These are phyloP conservation scores for Metschnikowia bowlesiae DNA, from an alignment of 805 yeast genomes.

Conservation along the genomic window DNA sequence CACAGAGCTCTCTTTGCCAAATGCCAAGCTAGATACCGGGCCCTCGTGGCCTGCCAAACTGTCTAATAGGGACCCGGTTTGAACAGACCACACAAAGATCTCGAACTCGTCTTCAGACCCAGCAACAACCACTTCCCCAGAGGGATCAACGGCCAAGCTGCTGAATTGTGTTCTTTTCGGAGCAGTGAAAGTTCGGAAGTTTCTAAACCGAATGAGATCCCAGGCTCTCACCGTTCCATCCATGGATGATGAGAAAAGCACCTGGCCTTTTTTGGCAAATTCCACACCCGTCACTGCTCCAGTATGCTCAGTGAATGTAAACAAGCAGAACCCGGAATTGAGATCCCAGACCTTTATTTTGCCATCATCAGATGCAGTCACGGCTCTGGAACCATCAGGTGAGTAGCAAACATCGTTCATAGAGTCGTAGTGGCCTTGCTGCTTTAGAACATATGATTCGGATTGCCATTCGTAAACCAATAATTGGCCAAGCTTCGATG, in stretches of 20 bases:
- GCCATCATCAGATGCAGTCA: conserved; percentile 96
- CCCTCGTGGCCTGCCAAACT: conserved; percentile 91
- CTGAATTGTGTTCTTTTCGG: conserved; percentile 83
- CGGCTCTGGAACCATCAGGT: conserved; percentile 89
- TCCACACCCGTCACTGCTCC: conserved; percentile 83
- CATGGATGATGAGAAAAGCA: conserved; percentile 81
- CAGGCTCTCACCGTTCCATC: conserved; percentile 98
- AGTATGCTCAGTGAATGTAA: conserved; percentile 86
- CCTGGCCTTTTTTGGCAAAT: conserved; percentile 87
- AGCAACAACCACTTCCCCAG: conserved; percentile 95
- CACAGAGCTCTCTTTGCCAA: conserved; percentile 71
- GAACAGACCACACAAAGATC: conserved; percentile 95
- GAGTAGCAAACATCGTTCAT: conserved; percentile 81
- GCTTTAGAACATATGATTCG: conserved; percentile 89
- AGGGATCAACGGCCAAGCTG: conserved; percentile 90
- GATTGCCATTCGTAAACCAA: conserved; percentile 98
- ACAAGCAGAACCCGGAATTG: conserved; percentile 84
- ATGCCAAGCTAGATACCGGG: conserved; percentile 83
- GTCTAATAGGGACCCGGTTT: conserved; percentile 88
- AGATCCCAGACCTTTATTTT: conserved; percentile 96
- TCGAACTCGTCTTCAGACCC: conserved; percentile 88
- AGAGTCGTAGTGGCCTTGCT: conserved; percentile 95
- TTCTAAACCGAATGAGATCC: conserved; percentile 90
- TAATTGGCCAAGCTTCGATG: conserved; percentile 84
- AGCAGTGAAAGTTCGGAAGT: conserved; percentile 92